Evolutionary conservation across 106 monocot species (phyloP), one percentile per base, ranked within the genome.

Genomic region (Dioscorea zingiberensis): DNA sequence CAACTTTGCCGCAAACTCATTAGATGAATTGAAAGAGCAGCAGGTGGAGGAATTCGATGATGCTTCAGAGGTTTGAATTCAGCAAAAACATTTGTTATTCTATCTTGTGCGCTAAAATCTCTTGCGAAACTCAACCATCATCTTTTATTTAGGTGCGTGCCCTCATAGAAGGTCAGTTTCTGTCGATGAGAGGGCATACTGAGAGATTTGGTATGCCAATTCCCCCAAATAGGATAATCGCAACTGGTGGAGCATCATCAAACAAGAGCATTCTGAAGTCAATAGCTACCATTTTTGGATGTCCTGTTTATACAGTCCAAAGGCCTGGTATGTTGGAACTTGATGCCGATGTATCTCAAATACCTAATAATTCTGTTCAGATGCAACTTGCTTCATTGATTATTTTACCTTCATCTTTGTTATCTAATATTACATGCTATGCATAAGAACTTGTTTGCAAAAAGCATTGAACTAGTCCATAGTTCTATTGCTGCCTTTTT

Each of bases 141-240:
- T 38, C 38, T 38, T 47, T 59, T 13, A 44, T 60, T 18, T 45
- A 94, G 94, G 80, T 90, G 13, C 84, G 94, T 19, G 94, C 94
- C 21, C 63, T 94, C 25, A 68, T 94, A 24, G 94, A 94, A 73
- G 94, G 94, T 4, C 94, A 94, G 62, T 71, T 94, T 38, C 82
- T 94, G 26, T 90, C 90, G 5, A 94, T 94, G 81, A 62, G 94
- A 71, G 94, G 84, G 5, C 94, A 94, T 70, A 69, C 90, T 13
- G 90, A 94, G 87, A 84, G 80, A 59, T 87, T 94, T 60, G 94
- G 94, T 13, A 85, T 94, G 94, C 87, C 90, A 9, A 84, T 67
- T 63, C 94, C 90, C 13, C 94, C 94, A 0, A 84, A 67, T n/a
- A 68, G 85, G 27, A 77, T 94, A 56, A 90, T 87, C 58, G 94